phyloP scores from a whole-genome alignment of 768 basidiomycete species.

The Termitomyces sp. region DNA sequence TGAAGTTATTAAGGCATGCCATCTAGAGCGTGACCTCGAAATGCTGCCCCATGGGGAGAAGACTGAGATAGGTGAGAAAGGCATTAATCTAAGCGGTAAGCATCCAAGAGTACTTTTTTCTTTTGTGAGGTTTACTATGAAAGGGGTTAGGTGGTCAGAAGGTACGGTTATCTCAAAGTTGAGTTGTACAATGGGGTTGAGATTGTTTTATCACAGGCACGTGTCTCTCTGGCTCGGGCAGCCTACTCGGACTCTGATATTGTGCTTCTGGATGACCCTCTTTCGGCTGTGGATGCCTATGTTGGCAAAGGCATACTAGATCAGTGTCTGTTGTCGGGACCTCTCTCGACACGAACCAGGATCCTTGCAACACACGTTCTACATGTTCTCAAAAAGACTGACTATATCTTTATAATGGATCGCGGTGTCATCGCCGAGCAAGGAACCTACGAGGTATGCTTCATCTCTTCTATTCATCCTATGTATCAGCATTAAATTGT shows the following conservation, averaged over 20 bases:
- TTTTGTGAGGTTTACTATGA: not conserved
- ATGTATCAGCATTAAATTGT: not conserved
- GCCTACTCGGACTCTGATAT: constrained; percentile 73
- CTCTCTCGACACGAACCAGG: constrained; percentile 51
- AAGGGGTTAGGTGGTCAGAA: constrained; percentile 32
- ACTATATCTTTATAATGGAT: constrained; percentile 65
- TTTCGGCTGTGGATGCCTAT: constrained; percentile 76
- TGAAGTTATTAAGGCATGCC: constrained; percentile 60
- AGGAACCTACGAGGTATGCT: constrained; percentile 52
- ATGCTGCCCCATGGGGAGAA: constrained; percentile 67
- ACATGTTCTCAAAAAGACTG: constrained; percentile 55
- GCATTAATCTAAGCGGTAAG: constrained; percentile 62
- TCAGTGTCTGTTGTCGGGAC: constrained; percentile 53
- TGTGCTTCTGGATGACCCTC: constrained; percentile 78
- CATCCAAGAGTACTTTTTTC: not conserved
- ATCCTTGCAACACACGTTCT: constrained; percentile 62
- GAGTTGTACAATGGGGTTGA: not conserved
- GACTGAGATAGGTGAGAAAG: constrained; percentile 77
- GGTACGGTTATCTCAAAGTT: constrained; percentile 16
- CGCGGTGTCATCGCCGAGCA: constrained; percentile 57
- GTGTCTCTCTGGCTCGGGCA: constrained; percentile 74
- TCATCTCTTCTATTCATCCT: not conserved
- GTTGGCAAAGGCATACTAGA: constrained; percentile 68
- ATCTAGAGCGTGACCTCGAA: constrained; percentile 66
- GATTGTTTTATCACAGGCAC: constrained; percentile 41